phyloP scores from a whole-genome alignment of 2,329 filamentous ascomycete species.

The Blastomyces parvus region DNA sequence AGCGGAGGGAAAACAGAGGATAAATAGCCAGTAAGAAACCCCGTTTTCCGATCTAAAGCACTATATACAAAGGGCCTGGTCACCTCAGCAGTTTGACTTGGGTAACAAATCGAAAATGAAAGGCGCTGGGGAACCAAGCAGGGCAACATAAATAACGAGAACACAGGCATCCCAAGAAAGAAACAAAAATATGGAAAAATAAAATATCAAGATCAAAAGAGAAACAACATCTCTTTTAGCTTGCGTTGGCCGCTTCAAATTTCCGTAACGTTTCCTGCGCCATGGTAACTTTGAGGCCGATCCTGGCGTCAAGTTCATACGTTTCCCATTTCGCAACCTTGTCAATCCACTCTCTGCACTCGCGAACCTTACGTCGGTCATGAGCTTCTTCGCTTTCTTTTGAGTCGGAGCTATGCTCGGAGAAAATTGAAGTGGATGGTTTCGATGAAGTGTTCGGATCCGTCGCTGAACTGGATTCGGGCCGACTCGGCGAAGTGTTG shows the following conservation, averaged over 20 bases:
- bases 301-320: slow-evolving; percentile 53
- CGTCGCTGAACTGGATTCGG: neutral
- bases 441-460: neutral
- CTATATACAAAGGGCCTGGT: neutral
- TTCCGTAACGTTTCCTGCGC: slow-evolving; percentile 37
- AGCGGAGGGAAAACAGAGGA: neutral
- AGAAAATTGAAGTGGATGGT: neutral
- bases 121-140: no score
- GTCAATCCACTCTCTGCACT: slow-evolving; percentile 48
- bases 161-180: neutral
- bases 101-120: neutral
- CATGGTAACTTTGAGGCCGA: slow-evolving; percentile 41
- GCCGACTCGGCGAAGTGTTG: neutral
- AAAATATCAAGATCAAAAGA: neutral
- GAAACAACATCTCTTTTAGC: neutral
- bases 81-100: neutral
- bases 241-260: slow-evolving; percentile 27
- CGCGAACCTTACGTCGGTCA: slow-evolving; percentile 37
- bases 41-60: neutral
- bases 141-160: no score
- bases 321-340: slow-evolving; percentile 51
- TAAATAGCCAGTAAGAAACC: neutral
- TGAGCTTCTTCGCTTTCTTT: slow-evolving; percentile 6
- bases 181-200: neutral
- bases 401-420: slow-evolving; percentile 13